Percentiles rank a stretch among this genome's conserved stretches.
Conservation (phyloP, 331 rosid species). For the Spiraea crenata region DNA sequence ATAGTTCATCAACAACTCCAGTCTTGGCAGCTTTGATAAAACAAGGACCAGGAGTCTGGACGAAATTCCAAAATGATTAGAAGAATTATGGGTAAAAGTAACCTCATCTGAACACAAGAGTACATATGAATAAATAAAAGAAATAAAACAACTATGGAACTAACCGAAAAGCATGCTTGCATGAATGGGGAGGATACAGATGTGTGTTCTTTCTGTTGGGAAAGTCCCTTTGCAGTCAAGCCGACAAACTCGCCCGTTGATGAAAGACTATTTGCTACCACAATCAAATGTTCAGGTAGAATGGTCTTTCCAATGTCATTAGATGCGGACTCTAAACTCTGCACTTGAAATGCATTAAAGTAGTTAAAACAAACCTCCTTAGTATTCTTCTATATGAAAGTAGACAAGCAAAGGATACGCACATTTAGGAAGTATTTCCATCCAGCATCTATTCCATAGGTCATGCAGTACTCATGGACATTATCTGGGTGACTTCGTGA, state of each 20-base stretch:
- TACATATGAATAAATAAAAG: constrained; percentile 15
- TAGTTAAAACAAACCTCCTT: constrained; percentile 16
- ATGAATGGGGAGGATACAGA: constrained; percentile 71
- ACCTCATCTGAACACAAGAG: constrained; percentile 7
- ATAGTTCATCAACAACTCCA: constrained; percentile 62
- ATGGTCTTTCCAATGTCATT: constrained; percentile 72
- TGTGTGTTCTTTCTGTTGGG: constrained; percentile 62
- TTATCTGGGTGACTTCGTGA: constrained; percentile 89
- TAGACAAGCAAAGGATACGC: constrained; percentile 20
- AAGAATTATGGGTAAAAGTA: constrained; percentile 11
- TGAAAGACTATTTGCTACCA: constrained; percentile 67
- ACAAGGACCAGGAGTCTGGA: constrained; percentile 79
- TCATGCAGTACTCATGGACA: constrained; percentile 54
- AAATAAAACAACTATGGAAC: constrained; percentile 33
- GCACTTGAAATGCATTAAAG: constrained; percentile 29
- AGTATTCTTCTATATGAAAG: neutral
- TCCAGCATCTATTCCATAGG: constrained; percentile 79
- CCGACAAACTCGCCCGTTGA: constrained; percentile 84
- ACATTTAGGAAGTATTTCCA: constrained; percentile 70
- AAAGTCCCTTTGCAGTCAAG: constrained; percentile 71
- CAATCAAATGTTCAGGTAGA: constrained; percentile 72
- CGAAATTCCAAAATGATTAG: constrained; percentile 33
- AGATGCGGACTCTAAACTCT: constrained; percentile 74
- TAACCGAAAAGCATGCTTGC: constrained; percentile 94
- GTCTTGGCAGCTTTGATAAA: constrained; percentile 88